A percentile compares a stretch with the other conserved stretches of the same genome.
These are phyloP conservation scores for Starmerella apis DNA, from an alignment of 805 yeast genomes.

Conservation along the genomic window DNA sequence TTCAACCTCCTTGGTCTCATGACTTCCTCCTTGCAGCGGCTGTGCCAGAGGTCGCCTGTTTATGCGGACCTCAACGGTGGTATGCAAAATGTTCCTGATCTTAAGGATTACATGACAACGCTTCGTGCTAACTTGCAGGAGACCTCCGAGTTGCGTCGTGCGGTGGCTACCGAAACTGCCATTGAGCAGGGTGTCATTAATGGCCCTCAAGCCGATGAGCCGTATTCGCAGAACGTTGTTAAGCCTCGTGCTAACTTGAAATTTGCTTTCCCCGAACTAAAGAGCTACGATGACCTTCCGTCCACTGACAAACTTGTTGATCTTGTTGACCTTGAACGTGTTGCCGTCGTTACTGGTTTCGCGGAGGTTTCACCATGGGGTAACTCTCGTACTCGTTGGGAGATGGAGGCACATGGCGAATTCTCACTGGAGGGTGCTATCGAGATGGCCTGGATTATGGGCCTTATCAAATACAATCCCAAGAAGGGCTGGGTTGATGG, in stretches of 20 bases:
- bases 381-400: constrained; percentile 98
- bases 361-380: constrained; percentile 99
- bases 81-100: constrained; percentile 80
- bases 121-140: constrained; percentile 65
- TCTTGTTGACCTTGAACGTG: constrained; percentile 80
- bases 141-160: constrained; percentile 86
- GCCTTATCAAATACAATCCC: constrained; percentile 86
- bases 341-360: constrained; percentile 94
- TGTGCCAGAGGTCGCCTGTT: constrained; percentile 89
- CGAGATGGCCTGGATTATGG: constrained; percentile 99
- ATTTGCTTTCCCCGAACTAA: constrained; percentile 84
- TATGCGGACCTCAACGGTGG: constrained; percentile 99
- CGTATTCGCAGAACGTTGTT: constrained; percentile 63
- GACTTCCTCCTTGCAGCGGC: constrained; percentile 71
- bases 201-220: constrained; percentile 81
- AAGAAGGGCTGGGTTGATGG: constrained; percentile 99
- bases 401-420: constrained; percentile 92
- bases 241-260: constrained; percentile 93
- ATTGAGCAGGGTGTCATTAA: constrained; percentile 75
- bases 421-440: constrained; percentile 95
- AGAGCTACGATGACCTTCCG: constrained; percentile 56
- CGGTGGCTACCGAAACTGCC: constrained; percentile 87
- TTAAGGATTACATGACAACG: constrained; percentile 73
- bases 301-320: constrained; percentile 59
- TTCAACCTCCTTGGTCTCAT: constrained; percentile 91